A percentile compares a stretch with the other conserved stretches of the same genome.
phyloP scores from a whole-genome alignment of 345 rosid genomes.

The Populus deltoides region DNA sequence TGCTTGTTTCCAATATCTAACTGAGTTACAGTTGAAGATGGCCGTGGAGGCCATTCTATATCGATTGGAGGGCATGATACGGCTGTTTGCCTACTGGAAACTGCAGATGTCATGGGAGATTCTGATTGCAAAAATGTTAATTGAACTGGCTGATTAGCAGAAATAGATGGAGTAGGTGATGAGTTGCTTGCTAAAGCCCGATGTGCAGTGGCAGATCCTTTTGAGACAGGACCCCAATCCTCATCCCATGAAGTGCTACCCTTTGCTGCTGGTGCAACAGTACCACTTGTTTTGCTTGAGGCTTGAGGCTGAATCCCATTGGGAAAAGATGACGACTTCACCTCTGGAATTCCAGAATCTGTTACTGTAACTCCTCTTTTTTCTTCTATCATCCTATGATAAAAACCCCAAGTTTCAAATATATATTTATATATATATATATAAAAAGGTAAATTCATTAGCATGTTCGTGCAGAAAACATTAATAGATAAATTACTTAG shows the following conservation, averaged over 20 bases:
- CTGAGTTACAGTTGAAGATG: constrained; percentile 37
- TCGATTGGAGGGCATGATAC: constrained; percentile 69
- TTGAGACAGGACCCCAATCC: constrained; percentile 67
- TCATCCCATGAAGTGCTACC: constrained; percentile 74
- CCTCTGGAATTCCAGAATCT: constrained; percentile 58
- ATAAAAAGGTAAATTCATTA: not conserved
- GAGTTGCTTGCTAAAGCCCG: constrained; percentile 26
- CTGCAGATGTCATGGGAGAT: constrained; percentile 30
- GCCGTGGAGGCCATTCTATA: constrained; percentile 87
- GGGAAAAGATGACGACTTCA: constrained; percentile 35
- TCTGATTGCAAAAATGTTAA: constrained; percentile 37
- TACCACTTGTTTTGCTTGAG: constrained; percentile 40
- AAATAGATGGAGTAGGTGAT: constrained; percentile 18
- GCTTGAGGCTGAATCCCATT: constrained; percentile 54
- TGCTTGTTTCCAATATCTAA: constrained; percentile 36
- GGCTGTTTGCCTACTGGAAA: constrained; percentile 42
- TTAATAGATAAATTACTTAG: not conserved
- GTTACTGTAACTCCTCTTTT: constrained; percentile 69
- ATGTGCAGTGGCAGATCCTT: constrained; percentile 29
- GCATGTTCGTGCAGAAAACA: not conserved
- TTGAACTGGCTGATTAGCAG: constrained; percentile 37
- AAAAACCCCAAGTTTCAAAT: not conserved
- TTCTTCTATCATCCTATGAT: constrained; percentile 78
- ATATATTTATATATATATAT: not conserved
- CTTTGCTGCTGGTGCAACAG: constrained; percentile 48